Conservation (phyloP, 2,329 filamentous ascomycete species). For the Teratosphaeria epicoccoides region DNA sequence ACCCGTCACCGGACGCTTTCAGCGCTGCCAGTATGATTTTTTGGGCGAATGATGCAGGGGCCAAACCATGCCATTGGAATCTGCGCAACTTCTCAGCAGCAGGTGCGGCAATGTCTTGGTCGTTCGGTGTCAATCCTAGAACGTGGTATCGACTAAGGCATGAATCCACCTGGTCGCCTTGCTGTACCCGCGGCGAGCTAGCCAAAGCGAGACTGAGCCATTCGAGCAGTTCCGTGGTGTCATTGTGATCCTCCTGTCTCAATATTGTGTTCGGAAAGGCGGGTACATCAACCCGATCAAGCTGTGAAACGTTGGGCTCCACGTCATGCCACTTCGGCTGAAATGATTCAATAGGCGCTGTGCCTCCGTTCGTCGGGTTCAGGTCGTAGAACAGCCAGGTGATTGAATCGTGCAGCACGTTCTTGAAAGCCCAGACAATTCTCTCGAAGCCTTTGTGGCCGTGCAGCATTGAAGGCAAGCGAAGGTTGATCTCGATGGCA, state of each 20-base stretch:
- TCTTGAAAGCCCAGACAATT: conserved; percentile 65
- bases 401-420: conserved; percentile 56
- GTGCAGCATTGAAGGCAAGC: conserved; percentile 62
- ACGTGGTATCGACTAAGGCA: conserved; percentile 59
- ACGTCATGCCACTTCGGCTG: conserved; percentile 24
- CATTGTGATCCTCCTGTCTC: conserved; percentile 46
- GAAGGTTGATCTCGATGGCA: conserved; percentile 67
- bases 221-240: conserved; percentile 58
- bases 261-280: conserved; percentile 14
- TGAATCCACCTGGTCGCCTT: conserved; percentile 51
- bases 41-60: conserved; percentile 27
- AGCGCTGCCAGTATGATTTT: conserved; percentile 19
- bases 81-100: conserved; percentile 22
- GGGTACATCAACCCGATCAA: conserved; percentile 23
- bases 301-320: conserved; percentile 13
- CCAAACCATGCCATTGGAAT: conserved; percentile 35
- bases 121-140: conserved; percentile 27
- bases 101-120: conserved; percentile 1
- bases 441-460: conserved; percentile 77
- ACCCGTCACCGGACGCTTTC: conserved; percentile 17
- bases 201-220: conserved; percentile 62
- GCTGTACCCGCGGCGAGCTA: conserved; percentile 51
- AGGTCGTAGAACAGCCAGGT: conserved; percentile 72
- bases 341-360: conserved; percentile 17
- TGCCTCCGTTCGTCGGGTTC: conserved; percentile 4